Evolutionary conservation across 2,329 filamentous ascomycete species (phyloP), one percentile per base, ranked within the genome.

Genomic region (Decorospora gaudefroyi): DNA sequence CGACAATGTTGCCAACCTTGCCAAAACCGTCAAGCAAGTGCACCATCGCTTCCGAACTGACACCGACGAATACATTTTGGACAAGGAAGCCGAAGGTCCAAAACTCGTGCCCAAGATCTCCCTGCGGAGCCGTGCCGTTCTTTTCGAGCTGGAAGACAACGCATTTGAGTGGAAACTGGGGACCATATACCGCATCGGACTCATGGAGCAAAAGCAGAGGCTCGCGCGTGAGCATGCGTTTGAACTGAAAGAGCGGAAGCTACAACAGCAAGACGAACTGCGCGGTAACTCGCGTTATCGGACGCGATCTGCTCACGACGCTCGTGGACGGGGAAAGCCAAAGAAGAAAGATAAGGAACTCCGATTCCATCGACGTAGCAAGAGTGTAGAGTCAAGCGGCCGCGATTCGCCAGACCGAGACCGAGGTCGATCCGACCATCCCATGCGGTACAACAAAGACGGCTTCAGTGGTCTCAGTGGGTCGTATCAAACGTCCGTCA

Each of bases 141-240:
- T 96, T 2, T 92, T 99, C 46, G 92, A 97, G 64, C 78, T 99
- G 23, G 93, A 99, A 71, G 93, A 99, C 67, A 92, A 93, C 35
- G 86, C 89, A 0, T 99, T 99, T 62, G 93, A 99, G 68, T 99
- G 91, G 88, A 97, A 96, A 67, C 76, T 99, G 7, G 90, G 91
- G 11, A 85, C 90, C 64, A 99, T 99, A 37, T 99, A 97, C 68
- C 85, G 92, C 21, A 83, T 89, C 31, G 93, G 95, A 0, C 78
- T 92, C 13, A 76, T 91, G 42, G 93, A 99, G 69, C 92, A 97
- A 70, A 85, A 86, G 65, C 93, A 97, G 69, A 82, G 93, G 13
- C 75, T 95, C 41, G 91, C 92, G 4, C 84, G 93, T 29, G 90
- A 96, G 67, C 90, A 95, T 54, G 92, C 92, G 0, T 97, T 95